Evolutionary conservation across 768 basidiomycete genomes (phyloP).

Genomic region (Termitomyces sp.): DNA sequence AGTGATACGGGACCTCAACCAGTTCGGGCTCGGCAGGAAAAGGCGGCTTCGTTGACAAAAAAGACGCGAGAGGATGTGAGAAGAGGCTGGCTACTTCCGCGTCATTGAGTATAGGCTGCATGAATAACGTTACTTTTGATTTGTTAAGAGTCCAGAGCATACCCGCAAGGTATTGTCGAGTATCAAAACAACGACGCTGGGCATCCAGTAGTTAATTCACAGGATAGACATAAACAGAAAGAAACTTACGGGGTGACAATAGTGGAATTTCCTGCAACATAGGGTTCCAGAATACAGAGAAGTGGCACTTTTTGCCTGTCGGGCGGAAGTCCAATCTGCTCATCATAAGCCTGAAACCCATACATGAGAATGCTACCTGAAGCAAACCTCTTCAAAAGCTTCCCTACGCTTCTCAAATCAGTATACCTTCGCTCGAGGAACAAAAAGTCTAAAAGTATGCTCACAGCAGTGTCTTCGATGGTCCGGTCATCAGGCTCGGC

Average conservation of each 20-base stretch:
- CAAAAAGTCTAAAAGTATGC: conserved; percentile 16
- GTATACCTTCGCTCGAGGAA: not conserved
- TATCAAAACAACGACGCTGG: conserved; percentile 80
- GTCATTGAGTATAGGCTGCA: conserved; percentile 72
- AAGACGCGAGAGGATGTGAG: conserved; percentile 76
- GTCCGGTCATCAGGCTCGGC: conserved; percentile 62
- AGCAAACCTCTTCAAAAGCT: conserved; percentile 80
- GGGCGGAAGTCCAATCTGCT: conserved; percentile 75
- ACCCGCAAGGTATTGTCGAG: conserved; percentile 74
- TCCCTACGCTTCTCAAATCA: conserved; percentile 58
- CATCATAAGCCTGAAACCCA: not conserved
- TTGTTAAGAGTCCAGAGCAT: conserved; percentile 9
- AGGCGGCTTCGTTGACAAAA: conserved; percentile 57
- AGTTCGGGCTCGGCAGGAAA: conserved; percentile 48
- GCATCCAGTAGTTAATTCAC: not conserved
- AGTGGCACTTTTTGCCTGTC: conserved; percentile 67
- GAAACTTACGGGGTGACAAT: conserved; percentile 78
- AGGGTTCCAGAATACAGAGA: conserved; percentile 75
- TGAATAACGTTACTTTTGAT: not conserved
- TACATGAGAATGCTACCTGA: not conserved
- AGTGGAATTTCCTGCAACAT: conserved; percentile 62
- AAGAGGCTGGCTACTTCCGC: conserved; percentile 79
- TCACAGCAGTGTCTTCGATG: conserved; percentile 77
- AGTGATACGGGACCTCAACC: conserved; percentile 60
- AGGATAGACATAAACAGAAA: not conserved